Evolutionary conservation across 2,329 filamentous ascomycete genomes (phyloP).

Genomic region (Colletotrichum viniferum): DNA sequence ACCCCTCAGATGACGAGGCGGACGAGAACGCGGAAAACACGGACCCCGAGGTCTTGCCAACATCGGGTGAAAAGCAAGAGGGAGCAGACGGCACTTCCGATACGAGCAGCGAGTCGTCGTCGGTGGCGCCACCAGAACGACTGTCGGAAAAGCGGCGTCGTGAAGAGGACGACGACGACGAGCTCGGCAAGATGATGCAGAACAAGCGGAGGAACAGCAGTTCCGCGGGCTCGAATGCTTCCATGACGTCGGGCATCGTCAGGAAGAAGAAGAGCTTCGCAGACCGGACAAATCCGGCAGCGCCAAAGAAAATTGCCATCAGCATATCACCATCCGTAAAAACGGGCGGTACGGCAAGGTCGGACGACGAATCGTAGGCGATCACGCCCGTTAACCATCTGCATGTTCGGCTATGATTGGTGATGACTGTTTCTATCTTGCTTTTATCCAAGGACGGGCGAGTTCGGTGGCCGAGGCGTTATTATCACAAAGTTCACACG

Average conservation of each 20-base stretch:
- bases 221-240: constrained; percentile 48
- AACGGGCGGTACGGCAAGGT: constrained; percentile 40
- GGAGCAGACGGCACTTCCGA: constrained; percentile 23
- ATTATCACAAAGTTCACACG: constrained; percentile 9
- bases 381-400: background rate
- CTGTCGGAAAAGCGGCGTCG: constrained; percentile 87
- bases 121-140: constrained; percentile 69
- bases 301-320: constrained; percentile 62
- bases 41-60: constrained; percentile 54
- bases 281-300: constrained; percentile 41
- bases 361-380: constrained; percentile 43
- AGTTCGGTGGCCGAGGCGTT: constrained; percentile 14
- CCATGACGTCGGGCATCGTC: constrained; percentile 40
- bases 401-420: constrained; percentile 2
- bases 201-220: constrained; percentile 66
- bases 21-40: constrained; percentile 62
- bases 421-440: constrained; percentile 16
- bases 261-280: constrained; percentile 52
- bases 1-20: constrained; percentile 87
- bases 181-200: constrained; percentile 80
- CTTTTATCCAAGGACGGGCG: constrained; percentile 12
- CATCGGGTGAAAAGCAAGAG: constrained; percentile 21
- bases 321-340: constrained; percentile 55
- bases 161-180: constrained; percentile 93
- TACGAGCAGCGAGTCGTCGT: constrained; percentile 25